These are phyloP conservation scores for Lojkania enalia DNA, from an alignment of 2,329 filamentous ascomycete species.

Conservation along the genomic window DNA sequence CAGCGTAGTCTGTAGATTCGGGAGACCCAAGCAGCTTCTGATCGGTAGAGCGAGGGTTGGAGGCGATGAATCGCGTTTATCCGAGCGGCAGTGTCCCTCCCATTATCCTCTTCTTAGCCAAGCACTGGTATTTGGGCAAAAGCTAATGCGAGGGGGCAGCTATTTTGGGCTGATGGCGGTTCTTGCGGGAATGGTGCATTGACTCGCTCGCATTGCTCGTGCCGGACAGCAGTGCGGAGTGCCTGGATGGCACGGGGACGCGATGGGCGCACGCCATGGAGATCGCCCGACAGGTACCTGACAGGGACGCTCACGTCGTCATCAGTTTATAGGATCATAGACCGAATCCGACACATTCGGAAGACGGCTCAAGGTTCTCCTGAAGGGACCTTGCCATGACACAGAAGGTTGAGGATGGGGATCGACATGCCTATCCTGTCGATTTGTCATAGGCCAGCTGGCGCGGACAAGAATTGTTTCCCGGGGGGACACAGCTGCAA, in stretches of 20 bases:
- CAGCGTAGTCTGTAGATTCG: too few species aligned
- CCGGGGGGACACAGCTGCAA: too few species aligned
- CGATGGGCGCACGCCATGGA: slow-evolving; percentile 8
- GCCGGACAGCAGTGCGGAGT: slow-evolving; percentile 17
- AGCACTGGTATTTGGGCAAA: slow-evolving; percentile 9
- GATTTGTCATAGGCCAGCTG: too few species aligned
- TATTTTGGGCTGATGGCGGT: slow-evolving; percentile 48
- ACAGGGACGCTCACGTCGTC: slow-evolving; percentile 12
- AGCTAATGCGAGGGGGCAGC: slow-evolving; percentile 41
- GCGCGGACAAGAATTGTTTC: too few species aligned
- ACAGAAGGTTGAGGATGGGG: too few species aligned
- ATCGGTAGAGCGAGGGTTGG: too few species aligned
- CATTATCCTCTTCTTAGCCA: too few species aligned
- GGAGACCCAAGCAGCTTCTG: too few species aligned
- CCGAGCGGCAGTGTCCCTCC: neutral
- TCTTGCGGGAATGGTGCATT: slow-evolving; percentile 43
- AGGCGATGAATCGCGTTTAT: slow-evolving; percentile 1
- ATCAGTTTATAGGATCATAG: slow-evolving; percentile 2
- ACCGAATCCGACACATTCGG: neutral
- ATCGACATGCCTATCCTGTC: too few species aligned
- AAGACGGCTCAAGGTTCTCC: too few species aligned
- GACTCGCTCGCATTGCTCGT: slow-evolving; percentile 31
- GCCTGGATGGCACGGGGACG: slow-evolving; percentile 8
- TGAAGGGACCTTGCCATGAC: too few species aligned
- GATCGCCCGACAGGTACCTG: slow-evolving; percentile 4